Evolutionary conservation across 352 stramenopile species (phyloP).

Genomic region (Phytophthora ohioensis): DNA sequence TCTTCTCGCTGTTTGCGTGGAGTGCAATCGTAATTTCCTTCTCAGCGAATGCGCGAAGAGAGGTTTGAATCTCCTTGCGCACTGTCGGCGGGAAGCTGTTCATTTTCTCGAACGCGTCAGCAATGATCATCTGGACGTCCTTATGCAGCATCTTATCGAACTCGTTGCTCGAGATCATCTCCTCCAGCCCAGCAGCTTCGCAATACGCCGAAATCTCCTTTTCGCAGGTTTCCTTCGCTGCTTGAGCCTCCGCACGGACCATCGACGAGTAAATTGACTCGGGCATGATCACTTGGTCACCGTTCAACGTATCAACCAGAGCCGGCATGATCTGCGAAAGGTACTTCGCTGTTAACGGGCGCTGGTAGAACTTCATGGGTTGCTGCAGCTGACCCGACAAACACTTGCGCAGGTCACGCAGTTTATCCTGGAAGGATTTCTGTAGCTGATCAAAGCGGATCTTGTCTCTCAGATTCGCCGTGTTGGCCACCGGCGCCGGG

Average conservation of each 20-base stretch:
- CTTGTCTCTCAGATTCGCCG: slow-evolving; percentile 78
- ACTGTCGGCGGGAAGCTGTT: slow-evolving; percentile 54
- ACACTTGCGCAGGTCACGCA: slow-evolving; percentile 76
- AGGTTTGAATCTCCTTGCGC: slow-evolving; percentile 67
- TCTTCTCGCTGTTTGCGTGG: slow-evolving; percentile 78
- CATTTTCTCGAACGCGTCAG: slow-evolving; percentile 63
- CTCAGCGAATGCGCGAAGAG: slow-evolving; percentile 56
- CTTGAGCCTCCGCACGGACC: slow-evolving; percentile 79
- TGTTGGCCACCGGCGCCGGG: slow-evolving; percentile 80
- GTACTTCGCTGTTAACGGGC: slow-evolving; percentile 74
- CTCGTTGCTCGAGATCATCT: slow-evolving; percentile 61
- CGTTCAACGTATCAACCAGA: slow-evolving; percentile 85
- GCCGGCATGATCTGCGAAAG: slow-evolving; percentile 82
- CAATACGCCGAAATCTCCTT: slow-evolving; percentile 71
- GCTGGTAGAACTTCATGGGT: slow-evolving; percentile 81
- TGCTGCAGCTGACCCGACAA: slow-evolving; percentile 76
- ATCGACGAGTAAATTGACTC: slow-evolving; percentile 91
- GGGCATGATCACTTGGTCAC: slow-evolving; percentile 89
- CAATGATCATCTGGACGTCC: slow-evolving; percentile 68
- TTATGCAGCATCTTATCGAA: slow-evolving; percentile 67
- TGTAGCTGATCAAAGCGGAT: slow-evolving; percentile 90
- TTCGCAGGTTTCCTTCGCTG: slow-evolving; percentile 65
- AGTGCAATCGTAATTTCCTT: slow-evolving; percentile 81
- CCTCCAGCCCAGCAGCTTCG: slow-evolving; percentile 68
- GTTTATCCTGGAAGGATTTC: slow-evolving; percentile 75